These are phyloP conservation scores for Avena insularis DNA, from an alignment of 176 grass and related monocot genomes.

Conservation along the genomic window DNA sequence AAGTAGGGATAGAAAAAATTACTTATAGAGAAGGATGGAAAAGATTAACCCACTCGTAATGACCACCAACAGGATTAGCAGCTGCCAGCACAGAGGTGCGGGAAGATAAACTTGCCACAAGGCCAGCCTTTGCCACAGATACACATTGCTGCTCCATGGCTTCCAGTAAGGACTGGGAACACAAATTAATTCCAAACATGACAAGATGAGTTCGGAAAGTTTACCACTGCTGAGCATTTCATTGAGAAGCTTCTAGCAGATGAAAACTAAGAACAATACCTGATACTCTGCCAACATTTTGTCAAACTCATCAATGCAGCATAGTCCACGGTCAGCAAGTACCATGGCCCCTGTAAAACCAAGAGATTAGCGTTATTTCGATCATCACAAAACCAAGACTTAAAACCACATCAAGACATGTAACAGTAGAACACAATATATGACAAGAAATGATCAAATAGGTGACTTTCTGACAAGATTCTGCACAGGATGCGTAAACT, in stretches of 20 bases:
- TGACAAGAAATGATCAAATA: constrained; percentile 4
- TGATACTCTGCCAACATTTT: constrained; percentile 97
- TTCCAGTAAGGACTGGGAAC: constrained; percentile 90
- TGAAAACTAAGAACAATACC: constrained; percentile 46
- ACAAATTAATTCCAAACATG: constrained; percentile 49
- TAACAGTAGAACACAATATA: constrained; percentile 11
- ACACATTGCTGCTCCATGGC: constrained; percentile 99
- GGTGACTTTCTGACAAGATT: neutral
- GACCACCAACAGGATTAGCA: constrained; percentile 95
- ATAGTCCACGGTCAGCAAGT: constrained; percentile 91
- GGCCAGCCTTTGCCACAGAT: constrained; percentile 94
- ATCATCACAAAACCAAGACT: constrained; percentile 15
- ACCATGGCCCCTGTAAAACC: constrained; percentile 82
- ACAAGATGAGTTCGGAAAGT: neutral
- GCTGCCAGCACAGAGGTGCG: constrained; percentile 88
- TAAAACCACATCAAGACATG: neutral
- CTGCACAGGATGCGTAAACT: constrained; percentile 1
- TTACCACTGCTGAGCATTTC: neutral
- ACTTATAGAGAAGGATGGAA: constrained; percentile 25
- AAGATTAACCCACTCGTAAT: constrained; percentile 85
- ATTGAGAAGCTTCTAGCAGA: constrained; percentile 37
- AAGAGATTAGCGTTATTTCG: constrained; percentile 24
- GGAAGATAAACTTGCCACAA: constrained; percentile 95
- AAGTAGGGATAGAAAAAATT: constrained; percentile 15
- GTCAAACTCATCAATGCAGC: constrained; percentile 96